Evolutionary conservation across 495 filamentous ascomycete species (phyloP).

Genomic region (Penicillium samsonianum): DNA sequence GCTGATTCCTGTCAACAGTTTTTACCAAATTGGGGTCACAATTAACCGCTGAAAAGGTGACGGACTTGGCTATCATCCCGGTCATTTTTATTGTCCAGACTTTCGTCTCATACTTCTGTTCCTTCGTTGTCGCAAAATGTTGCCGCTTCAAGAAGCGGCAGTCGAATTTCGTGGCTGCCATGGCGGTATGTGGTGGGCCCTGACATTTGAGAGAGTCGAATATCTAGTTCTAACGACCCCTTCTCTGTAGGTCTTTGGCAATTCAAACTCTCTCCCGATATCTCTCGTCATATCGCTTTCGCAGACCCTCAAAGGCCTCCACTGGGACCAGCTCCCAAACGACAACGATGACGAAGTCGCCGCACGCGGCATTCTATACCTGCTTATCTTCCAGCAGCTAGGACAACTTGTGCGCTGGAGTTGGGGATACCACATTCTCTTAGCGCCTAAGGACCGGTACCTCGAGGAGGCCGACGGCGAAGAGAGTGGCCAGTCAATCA

Average conservation of each 20-base stretch:
- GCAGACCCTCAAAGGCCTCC: slow-evolving; percentile 84
- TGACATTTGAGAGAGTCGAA: neutral
- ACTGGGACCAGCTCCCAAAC: slow-evolving; percentile 86
- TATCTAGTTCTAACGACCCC: slow-evolving; percentile 15
- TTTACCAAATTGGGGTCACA: slow-evolving; percentile 98
- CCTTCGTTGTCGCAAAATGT: slow-evolving; percentile 65
- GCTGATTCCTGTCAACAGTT: slow-evolving; percentile 54
- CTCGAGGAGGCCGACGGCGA: slow-evolving; percentile 63
- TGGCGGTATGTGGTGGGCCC: slow-evolving; percentile 64
- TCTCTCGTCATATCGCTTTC: slow-evolving; percentile 93
- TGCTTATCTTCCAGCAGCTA: slow-evolving; percentile 96
- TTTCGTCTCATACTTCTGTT: slow-evolving; percentile 75
- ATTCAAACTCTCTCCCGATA: slow-evolving; percentile 96
- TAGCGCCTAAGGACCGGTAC: slow-evolving; percentile 69
- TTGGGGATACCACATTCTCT: slow-evolving; percentile 92
- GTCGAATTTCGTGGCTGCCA: slow-evolving; percentile 91
- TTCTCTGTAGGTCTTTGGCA: slow-evolving; percentile 76
- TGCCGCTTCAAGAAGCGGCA: slow-evolving; percentile 82
- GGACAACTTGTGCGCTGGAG: slow-evolving; percentile 96
- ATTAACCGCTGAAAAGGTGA: slow-evolving; percentile 83
- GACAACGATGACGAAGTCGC: slow-evolving; percentile 96
- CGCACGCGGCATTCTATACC: slow-evolving; percentile 89
- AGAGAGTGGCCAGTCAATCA: slow-evolving; percentile 41
- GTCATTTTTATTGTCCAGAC: slow-evolving; percentile 90
- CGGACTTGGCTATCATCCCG: slow-evolving; percentile 89